phyloP scores from a whole-genome alignment of 2,329 filamentous ascomycete species.

The Xylaria sp. region DNA sequence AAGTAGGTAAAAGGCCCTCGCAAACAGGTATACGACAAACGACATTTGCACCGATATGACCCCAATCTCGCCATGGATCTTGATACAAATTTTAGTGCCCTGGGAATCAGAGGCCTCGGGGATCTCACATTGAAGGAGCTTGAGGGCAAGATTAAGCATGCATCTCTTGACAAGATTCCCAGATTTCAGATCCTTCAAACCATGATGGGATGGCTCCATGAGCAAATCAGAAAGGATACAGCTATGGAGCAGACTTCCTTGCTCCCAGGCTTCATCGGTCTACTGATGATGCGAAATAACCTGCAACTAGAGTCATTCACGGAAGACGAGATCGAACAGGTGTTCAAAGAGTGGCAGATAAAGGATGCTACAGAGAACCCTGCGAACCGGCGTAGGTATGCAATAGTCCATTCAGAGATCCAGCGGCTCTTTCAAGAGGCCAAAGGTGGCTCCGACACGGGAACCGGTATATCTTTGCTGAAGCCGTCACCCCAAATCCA shows the following conservation, averaged over 20 bases:
- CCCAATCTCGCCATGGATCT: slow-evolving; percentile 26
- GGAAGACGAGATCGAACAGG: slow-evolving; percentile 17
- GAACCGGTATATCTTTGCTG: background rate
- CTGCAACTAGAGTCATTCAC: slow-evolving; percentile 15
- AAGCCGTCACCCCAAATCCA: background rate
- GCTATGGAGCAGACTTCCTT: slow-evolving; percentile 20
- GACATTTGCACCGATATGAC: background rate
- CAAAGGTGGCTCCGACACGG: background rate
- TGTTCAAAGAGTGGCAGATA: slow-evolving; percentile 30
- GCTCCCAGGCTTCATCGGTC: slow-evolving; percentile 24
- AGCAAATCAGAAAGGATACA: slow-evolving; percentile 30
- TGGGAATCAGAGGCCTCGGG: slow-evolving; percentile 14
- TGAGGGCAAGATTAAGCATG: slow-evolving; percentile 13
- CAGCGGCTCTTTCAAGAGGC: slow-evolving; percentile 16
- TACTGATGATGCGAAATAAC: slow-evolving; percentile 20
- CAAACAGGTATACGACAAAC: background rate
- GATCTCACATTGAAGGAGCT: slow-evolving; percentile 21
- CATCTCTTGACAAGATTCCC: background rate
- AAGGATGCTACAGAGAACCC: slow-evolving; percentile 25
- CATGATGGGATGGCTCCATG: slow-evolving; percentile 34
- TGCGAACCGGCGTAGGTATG: slow-evolving; percentile 31
- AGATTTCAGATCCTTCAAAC: slow-evolving; percentile 18
- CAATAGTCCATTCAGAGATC: slow-evolving; percentile 32
- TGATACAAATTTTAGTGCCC: background rate
- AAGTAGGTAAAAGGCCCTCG: background rate